These are phyloP conservation scores for Geranium rotundifolium DNA, from an alignment of 345 rosid species.

Conservation along the genomic window DNA sequence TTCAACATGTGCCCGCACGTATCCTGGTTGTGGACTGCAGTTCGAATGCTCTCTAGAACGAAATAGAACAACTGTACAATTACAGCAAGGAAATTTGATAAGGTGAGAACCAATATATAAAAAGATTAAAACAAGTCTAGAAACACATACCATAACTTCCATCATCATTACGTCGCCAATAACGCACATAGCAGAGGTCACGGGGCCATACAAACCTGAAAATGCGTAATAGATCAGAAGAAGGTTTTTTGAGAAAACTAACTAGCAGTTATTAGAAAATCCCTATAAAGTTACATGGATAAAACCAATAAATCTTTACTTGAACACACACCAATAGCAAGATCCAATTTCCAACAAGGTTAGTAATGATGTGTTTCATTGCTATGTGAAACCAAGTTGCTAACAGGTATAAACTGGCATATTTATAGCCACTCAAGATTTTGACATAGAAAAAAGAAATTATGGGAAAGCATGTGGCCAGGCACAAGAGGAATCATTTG, in stretches of 20 bases:
- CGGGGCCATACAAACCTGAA: conserved; percentile 98
- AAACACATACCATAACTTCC: conserved; percentile 82
- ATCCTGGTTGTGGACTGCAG: conserved; percentile 87
- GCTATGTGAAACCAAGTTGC: not conserved
- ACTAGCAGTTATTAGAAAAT: too few species aligned
- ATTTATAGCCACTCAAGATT: not conserved
- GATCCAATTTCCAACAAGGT: not conserved
- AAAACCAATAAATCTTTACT: not conserved
- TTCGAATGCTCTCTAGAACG: conserved; percentile 96
- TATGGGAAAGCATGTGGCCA: too few species aligned
- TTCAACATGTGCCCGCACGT: conserved; percentile 93
- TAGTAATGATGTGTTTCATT: too few species aligned
- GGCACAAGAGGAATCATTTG: too few species aligned
- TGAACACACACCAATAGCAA: not conserved
- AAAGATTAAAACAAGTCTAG: conserved; percentile 9
- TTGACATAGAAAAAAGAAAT: not conserved
- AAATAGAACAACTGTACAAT: conserved; percentile 71
- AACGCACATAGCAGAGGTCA: conserved; percentile 97
- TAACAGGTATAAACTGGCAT: not conserved
- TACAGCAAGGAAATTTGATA: conserved; percentile 9
- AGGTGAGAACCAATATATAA: conserved; percentile 9
- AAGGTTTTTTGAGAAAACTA: not conserved
- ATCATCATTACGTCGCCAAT: conserved; percentile 98
- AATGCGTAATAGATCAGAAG: conserved; percentile 5
- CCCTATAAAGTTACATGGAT: not conserved